Percentiles rank a stretch among this genome's conserved stretches.
Evolutionary conservation across 495 filamentous ascomycete genomes (phyloP).

Genomic region (Stereocaulon alpinum): DNA sequence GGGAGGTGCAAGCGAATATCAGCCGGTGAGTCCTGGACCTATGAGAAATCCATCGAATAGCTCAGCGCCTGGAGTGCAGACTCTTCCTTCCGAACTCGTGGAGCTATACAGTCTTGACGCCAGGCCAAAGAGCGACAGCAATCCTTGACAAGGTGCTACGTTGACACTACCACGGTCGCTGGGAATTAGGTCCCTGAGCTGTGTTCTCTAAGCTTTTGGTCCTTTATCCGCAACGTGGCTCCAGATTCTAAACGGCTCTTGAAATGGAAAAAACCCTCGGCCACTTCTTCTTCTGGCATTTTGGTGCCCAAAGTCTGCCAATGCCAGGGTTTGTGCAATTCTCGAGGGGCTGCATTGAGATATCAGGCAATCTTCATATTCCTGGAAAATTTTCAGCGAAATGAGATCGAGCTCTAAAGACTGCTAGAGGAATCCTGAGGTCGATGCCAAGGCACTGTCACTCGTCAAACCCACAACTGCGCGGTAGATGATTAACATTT

Average conservation of each 20-base stretch:
- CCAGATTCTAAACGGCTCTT: slow-evolving; percentile 29
- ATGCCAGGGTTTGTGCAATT: slow-evolving; percentile 37
- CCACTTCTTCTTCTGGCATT: slow-evolving; percentile 38
- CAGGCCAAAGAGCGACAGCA: slow-evolving; percentile 29
- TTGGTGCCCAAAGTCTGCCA: slow-evolving; percentile 34
- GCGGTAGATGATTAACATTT: too few relatives aligned
- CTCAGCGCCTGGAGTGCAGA: slow-evolving; percentile 27
- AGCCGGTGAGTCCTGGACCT: slow-evolving; percentile 23
- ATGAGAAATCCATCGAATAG: slow-evolving; percentile 26
- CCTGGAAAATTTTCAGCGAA: slow-evolving; percentile 27
- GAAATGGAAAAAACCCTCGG: slow-evolving; percentile 29
- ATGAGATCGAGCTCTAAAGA: slow-evolving; percentile 20
- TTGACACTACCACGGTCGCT: slow-evolving; percentile 28
- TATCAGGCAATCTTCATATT: slow-evolving; percentile 35
- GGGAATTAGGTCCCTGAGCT: neutral
- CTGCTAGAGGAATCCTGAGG: neutral
- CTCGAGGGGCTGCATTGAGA: slow-evolving; percentile 33
- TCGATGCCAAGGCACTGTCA: neutral
- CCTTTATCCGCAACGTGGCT: slow-evolving; percentile 25
- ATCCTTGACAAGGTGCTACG: slow-evolving; percentile 33
- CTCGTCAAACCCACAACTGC: neutral
- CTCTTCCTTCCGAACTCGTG: slow-evolving; percentile 27
- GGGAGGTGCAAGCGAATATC: slow-evolving; percentile 34
- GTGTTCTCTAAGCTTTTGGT: slow-evolving; percentile 19
- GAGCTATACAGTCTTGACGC: slow-evolving; percentile 27